Percentiles rank a stretch among this genome's conserved stretches.
These are phyloP conservation scores for Blastobotrys arbuscula DNA, from an alignment of 1,139 yeast genomes.

Conservation along the genomic window DNA sequence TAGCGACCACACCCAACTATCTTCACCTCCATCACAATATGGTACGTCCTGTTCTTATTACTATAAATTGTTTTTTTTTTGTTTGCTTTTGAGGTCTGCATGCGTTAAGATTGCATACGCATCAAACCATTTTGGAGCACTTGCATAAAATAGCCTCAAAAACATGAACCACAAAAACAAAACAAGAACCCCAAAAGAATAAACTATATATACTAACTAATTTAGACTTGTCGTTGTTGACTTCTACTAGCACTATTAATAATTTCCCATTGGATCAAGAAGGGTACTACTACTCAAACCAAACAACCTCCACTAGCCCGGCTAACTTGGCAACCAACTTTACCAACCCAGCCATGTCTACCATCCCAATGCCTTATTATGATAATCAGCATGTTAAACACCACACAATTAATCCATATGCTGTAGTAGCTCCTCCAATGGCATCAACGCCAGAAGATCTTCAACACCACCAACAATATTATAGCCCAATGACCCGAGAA, in stretches of 20 bases:
- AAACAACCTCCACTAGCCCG: neutral
- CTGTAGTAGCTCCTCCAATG: neutral
- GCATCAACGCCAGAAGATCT: neutral
- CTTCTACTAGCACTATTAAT: neutral
- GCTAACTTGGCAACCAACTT: neutral
- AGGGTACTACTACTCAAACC: neutral
- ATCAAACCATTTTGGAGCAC: neutral
- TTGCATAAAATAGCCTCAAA: neutral
- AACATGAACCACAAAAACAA: neutral
- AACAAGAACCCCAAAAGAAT: neutral
- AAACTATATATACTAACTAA: neutral
- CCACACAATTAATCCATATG: neutral
- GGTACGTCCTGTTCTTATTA: neutral
- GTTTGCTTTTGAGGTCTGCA: neutral
- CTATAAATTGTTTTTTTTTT: neutral
- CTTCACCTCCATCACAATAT: neutral
- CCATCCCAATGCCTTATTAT: neutral
- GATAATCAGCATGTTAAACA: neutral
- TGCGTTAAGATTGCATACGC: too few relatives aligned
- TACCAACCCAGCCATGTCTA: neutral
- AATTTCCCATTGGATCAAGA: conserved; percentile 9
- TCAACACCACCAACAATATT: neutral
- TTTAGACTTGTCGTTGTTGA: neutral
- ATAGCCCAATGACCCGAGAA: neutral
- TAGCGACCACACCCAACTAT: neutral